A percentile compares a stretch with the other conserved stretches of the same genome.
phyloP scores from a whole-genome alignment of 192 early-diverging fungal species.

The Coemansia sp. region DNA sequence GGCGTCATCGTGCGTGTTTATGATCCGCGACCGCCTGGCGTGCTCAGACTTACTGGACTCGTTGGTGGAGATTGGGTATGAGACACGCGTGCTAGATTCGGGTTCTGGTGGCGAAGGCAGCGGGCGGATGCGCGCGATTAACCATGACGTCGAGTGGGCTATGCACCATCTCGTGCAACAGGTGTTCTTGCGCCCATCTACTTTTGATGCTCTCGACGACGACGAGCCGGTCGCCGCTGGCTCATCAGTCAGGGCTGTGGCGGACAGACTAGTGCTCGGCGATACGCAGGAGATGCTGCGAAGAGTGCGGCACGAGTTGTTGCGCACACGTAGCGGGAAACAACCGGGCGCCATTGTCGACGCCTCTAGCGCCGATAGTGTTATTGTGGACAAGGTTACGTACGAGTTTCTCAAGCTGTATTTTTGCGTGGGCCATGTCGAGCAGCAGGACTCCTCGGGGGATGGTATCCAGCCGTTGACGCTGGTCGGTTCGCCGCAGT shows the following conservation, averaged over 20 bases:
- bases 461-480: constrained; percentile 33
- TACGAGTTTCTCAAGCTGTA: constrained; percentile 58
- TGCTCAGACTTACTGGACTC: constrained; percentile 55
- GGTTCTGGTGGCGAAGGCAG: constrained; percentile 27
- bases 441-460: not conserved
- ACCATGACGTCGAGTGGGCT: constrained; percentile 59
- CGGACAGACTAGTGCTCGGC: not conserved
- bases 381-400: constrained; percentile 54
- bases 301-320: constrained; percentile 25
- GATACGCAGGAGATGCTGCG: constrained; percentile 6
- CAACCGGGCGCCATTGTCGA: constrained; percentile 42
- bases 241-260: not conserved
- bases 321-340: constrained; percentile 23
- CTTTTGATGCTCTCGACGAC: constrained; percentile 23
- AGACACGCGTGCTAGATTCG: constrained; percentile 44
- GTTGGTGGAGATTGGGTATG: constrained; percentile 51
- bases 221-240: not conserved
- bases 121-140: constrained; percentile 48
- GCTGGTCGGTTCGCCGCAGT: constrained; percentile 43
- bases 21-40: constrained; percentile 53
- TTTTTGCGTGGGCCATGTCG: constrained; percentile 37
- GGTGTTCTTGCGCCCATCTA: constrained; percentile 45
- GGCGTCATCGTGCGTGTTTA: constrained; percentile 40
- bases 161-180: constrained; percentile 55
- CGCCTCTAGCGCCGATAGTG: constrained; percentile 42